These are phyloP conservation scores for Cryphonectria parasitica DNA, from an alignment of 2,329 filamentous ascomycete genomes.

Conservation along the genomic window DNA sequence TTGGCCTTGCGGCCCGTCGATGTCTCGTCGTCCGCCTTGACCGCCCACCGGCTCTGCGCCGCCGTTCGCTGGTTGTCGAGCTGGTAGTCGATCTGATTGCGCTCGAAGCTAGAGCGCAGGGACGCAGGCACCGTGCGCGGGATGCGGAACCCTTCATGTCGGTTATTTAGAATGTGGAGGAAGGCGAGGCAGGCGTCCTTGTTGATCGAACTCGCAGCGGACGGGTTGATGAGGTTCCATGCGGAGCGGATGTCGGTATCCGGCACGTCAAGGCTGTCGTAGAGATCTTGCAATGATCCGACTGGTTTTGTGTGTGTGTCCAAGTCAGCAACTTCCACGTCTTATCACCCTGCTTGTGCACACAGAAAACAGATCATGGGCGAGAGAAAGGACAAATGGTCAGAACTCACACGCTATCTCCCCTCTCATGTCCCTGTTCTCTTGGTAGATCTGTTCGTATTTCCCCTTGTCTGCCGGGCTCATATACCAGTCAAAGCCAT, in stretches of 20 bases:
- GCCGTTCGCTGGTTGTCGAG: slow-evolving; percentile 72
- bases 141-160: slow-evolving; percentile 93
- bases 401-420: slow-evolving; percentile 71
- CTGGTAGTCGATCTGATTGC: slow-evolving; percentile 96
- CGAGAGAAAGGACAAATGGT: too few relatives aligned
- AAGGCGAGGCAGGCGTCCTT: slow-evolving; percentile 96
- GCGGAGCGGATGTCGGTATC: slow-evolving; percentile 84
- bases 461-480: slow-evolving; percentile 86
- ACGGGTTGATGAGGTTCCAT: slow-evolving; percentile 97
- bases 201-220: slow-evolving; percentile 78
- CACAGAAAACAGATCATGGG: too few relatives aligned
- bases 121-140: slow-evolving; percentile 89
- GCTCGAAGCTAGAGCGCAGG: slow-evolving; percentile 89
- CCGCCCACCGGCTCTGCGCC: slow-evolving; percentile 76
- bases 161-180: slow-evolving; percentile 93
- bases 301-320: slow-evolving; percentile 53
- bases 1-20: slow-evolving; percentile 89
- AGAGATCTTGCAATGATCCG: slow-evolving; percentile 77
- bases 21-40: slow-evolving; percentile 77
- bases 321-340: slow-evolving; percentile 27
- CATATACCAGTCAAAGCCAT: slow-evolving; percentile 99
- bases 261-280: slow-evolving; percentile 76
- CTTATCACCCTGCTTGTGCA: not conserved
- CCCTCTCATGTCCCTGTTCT: slow-evolving; percentile 85
- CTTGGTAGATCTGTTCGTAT: slow-evolving; percentile 96